Evolutionary conservation across 1,284 basidiomycete genomes (phyloP).

Genomic region (Xerocomus amazonicus): DNA sequence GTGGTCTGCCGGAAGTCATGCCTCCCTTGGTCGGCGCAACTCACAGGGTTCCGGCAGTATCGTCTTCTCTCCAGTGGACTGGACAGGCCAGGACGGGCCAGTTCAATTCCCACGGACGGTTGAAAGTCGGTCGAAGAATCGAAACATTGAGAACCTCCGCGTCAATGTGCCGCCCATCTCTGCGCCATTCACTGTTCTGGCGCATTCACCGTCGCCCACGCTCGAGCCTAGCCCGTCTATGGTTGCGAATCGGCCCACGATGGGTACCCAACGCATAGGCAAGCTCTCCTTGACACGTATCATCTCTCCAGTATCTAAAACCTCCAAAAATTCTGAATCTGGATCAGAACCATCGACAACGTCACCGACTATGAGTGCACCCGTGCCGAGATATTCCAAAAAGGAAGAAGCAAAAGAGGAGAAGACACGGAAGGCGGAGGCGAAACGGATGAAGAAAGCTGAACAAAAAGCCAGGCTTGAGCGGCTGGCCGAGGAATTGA

Average conservation of each 20-base stretch:
- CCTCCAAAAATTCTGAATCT: conserved; percentile 3
- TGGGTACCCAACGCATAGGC: conserved; percentile 8
- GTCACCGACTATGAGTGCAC: conserved; percentile 21
- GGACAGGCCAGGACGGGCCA: conserved; percentile 4
- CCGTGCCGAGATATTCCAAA: conserved; percentile 11
- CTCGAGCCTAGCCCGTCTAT: conserved; percentile 7
- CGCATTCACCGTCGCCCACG: conserved; percentile 17
- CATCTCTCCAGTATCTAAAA: conserved; percentile 25
- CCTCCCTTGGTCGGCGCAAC: neutral
- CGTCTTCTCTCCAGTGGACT: conserved; percentile 24
- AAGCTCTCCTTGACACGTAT: conserved; percentile 30
- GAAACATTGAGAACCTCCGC: conserved; percentile 31
- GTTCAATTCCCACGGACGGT: neutral
- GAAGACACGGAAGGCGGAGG: conserved; percentile 41
- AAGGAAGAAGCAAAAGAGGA: conserved; percentile 29
- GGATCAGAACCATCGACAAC: conserved; percentile 8
- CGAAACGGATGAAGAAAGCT: conserved; percentile 45
- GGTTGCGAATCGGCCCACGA: conserved; percentile 2
- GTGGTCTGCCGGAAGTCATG: conserved; percentile 2
- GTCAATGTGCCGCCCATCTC: conserved; percentile 27
- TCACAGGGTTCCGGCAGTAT: conserved; percentile 26
- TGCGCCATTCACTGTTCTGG: conserved; percentile 15
- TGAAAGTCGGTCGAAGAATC: conserved; percentile 23
- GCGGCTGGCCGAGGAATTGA: conserved; percentile 42
- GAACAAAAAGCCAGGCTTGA: conserved; percentile 40